Conservation (phyloP, 2,329 filamentous ascomycete genomes). For the Pseudogymnoascus sp. region DNA sequence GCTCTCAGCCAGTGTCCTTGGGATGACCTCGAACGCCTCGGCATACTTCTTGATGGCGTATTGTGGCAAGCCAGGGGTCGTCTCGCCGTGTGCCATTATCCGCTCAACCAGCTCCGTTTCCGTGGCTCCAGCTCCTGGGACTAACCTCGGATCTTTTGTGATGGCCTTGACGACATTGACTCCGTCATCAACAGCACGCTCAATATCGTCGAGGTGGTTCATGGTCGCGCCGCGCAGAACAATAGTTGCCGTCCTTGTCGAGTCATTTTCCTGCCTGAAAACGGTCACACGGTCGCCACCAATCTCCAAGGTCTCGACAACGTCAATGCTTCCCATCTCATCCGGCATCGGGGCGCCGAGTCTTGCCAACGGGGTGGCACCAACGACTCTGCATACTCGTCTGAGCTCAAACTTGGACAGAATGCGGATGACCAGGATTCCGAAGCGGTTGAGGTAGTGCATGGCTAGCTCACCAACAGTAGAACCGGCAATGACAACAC, state of each 20-base stretch:
- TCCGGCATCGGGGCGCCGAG: conserved; percentile 99
- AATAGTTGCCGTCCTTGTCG: conserved; percentile 85
- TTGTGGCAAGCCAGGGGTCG: conserved; percentile 84
- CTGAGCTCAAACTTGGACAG: conserved; percentile 97
- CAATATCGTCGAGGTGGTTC: conserved; percentile 94
- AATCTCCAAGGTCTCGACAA: conserved; percentile 96
- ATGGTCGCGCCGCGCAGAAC: conserved; percentile 93
- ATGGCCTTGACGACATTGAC: conserved; percentile 99
- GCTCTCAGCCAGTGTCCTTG: conserved; percentile 86
- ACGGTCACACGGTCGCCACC: conserved; percentile 96
- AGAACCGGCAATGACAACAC: conserved; percentile 84
- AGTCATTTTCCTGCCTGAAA: conserved; percentile 91
- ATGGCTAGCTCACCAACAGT: conserved; percentile 93
- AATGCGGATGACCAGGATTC: conserved; percentile 92
- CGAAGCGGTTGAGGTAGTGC: conserved; percentile 96
- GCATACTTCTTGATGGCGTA: conserved; percentile 97
- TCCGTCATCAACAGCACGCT: conserved; percentile 93
- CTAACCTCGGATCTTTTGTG: conserved; percentile 81
- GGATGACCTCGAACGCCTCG: conserved; percentile 95
- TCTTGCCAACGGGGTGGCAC: conserved; percentile 90
- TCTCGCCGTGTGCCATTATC: conserved; percentile 83
- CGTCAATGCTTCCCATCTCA: conserved; percentile 90
- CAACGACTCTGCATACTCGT: conserved; percentile 88
- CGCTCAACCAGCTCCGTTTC: conserved; percentile 91
- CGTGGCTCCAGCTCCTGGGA: conserved; percentile 88